Conservation (phyloP, 768 basidiomycete species). For the Fomitopsis serialis region DNA sequence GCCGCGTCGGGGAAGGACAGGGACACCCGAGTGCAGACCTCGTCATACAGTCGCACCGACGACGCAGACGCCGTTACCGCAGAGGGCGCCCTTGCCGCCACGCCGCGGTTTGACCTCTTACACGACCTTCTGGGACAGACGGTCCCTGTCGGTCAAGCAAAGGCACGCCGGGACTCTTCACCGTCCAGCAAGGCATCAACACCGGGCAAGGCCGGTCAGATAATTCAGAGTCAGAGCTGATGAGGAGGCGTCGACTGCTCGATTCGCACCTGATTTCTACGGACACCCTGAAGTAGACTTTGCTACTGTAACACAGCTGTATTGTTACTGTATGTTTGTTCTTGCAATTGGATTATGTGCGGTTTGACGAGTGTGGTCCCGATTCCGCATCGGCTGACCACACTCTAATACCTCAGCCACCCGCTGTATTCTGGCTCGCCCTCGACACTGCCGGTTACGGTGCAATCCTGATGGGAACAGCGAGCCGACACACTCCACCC, state of each 20-base stretch:
- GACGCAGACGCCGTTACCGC: neutral
- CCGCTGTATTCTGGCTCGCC: too few relatives aligned
- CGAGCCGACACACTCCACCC: too few relatives aligned
- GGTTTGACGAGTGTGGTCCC: too few relatives aligned
- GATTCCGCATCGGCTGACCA: too few relatives aligned
- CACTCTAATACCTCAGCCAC: too few relatives aligned
- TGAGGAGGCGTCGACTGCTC: slow-evolving; percentile 72
- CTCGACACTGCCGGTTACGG: too few relatives aligned
- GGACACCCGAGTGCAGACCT: neutral
- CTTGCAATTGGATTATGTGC: neutral
- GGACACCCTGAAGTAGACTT: slow-evolving; percentile 10
- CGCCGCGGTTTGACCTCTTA: slow-evolving; percentile 7
- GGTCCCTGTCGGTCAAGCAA: slow-evolving; percentile 3
- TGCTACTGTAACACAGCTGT: neutral
- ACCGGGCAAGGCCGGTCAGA: slow-evolving; percentile 45
- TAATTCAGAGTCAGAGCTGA: slow-evolving; percentile 76
- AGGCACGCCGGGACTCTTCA: slow-evolving; percentile 5
- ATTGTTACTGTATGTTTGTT: neutral
- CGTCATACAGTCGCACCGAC: neutral
- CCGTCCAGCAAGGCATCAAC: slow-evolving; percentile 6
- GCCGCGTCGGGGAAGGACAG: neutral
- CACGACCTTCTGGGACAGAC: slow-evolving; percentile 6
- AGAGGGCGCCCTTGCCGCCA: neutral
- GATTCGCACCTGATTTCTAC: slow-evolving; percentile 46
- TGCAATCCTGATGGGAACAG: too few relatives aligned